Evolutionary conservation across 768 basidiomycete genomes (phyloP).

Genomic region (Hypsizygus marmoreus): DNA sequence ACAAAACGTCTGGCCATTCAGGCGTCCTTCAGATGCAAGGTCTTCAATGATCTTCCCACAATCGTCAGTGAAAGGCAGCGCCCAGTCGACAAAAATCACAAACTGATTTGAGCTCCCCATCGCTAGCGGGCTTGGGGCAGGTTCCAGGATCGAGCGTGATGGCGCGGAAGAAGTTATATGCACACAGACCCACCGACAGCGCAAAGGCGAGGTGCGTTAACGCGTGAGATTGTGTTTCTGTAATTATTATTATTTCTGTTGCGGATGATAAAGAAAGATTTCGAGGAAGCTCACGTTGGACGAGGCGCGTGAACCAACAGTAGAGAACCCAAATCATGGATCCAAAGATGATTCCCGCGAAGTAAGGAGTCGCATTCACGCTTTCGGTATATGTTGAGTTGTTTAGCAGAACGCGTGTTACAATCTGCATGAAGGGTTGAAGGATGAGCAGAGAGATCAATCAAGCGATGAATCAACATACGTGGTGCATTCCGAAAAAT

Average conservation of each 20-base stretch:
- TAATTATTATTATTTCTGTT: too few relatives aligned
- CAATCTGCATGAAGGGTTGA: constrained; percentile 51
- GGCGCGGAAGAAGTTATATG: constrained; percentile 90
- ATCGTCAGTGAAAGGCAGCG: background rate
- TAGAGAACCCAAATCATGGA: constrained; percentile 87
- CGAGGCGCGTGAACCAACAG: constrained; percentile 77
- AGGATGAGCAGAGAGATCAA: constrained; percentile 13
- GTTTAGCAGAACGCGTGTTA: constrained; percentile 84
- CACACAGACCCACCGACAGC: constrained; percentile 66
- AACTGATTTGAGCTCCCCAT: constrained; percentile 87
- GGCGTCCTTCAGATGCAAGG: constrained; percentile 78
- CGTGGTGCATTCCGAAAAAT: constrained; percentile 94
- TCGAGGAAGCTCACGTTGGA: constrained; percentile 54
- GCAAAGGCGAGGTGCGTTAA: constrained; percentile 79
- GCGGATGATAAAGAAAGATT: constrained; percentile 33
- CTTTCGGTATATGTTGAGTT: constrained; percentile 80
- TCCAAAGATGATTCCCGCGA: constrained; percentile 85
- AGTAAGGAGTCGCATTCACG: constrained; percentile 88
- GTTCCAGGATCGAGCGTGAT: constrained; percentile 88
- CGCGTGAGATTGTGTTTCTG: constrained; percentile 78
- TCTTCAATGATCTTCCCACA: constrained; percentile 81
- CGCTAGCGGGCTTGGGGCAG: constrained; percentile 78
- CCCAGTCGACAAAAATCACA: constrained; percentile 25
- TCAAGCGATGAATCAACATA: constrained; percentile 37
- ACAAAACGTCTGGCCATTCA: constrained; percentile 97